Percentiles rank a stretch among this genome's conserved stretches.
Evolutionary conservation across 176 grass and related monocot species (phyloP).

Genomic region (Dactylis glomerata): DNA sequence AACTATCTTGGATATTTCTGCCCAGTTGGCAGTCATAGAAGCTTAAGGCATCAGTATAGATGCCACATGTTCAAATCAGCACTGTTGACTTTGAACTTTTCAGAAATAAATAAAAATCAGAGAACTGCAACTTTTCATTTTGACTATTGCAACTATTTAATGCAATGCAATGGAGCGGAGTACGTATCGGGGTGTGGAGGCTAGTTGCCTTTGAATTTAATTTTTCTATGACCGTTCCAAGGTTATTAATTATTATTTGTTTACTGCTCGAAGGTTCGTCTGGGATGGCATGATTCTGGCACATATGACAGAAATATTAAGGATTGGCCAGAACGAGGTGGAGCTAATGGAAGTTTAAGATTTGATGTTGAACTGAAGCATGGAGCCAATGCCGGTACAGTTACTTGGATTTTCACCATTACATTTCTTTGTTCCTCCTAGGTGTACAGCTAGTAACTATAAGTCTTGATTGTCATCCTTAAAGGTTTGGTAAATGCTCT

Average conservation of each 20-base stretch:
- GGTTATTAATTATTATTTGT: conserved; percentile 7
- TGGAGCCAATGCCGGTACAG: conserved; percentile 94
- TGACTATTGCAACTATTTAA: conserved; percentile 7
- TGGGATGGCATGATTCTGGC: conserved; percentile 97
- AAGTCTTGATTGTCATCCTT: background rate
- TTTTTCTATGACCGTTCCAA: conserved; percentile 2
- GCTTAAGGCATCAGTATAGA: background rate
- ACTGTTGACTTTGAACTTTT: background rate
- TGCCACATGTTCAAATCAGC: background rate
- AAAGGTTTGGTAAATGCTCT: conserved; percentile 89
- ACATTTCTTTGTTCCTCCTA: conserved; percentile 15
- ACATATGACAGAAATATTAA: conserved; percentile 92
- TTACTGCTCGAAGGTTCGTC: conserved; percentile 55
- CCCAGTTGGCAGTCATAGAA: background rate
- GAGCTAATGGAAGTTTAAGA: conserved; percentile 93
- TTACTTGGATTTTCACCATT: conserved; percentile 22
- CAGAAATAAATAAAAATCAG: background rate
- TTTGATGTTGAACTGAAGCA: conserved; percentile 93
- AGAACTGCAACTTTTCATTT: background rate
- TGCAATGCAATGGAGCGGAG: background rate
- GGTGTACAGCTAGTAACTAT: background rate
- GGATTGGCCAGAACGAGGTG: conserved; percentile 83
- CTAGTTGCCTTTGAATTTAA: background rate
- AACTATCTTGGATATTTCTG: background rate
- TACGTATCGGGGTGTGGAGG: background rate